Evolutionary conservation across 306 rosid species (phyloP).

Genomic region (Clitoria ternatea): DNA sequence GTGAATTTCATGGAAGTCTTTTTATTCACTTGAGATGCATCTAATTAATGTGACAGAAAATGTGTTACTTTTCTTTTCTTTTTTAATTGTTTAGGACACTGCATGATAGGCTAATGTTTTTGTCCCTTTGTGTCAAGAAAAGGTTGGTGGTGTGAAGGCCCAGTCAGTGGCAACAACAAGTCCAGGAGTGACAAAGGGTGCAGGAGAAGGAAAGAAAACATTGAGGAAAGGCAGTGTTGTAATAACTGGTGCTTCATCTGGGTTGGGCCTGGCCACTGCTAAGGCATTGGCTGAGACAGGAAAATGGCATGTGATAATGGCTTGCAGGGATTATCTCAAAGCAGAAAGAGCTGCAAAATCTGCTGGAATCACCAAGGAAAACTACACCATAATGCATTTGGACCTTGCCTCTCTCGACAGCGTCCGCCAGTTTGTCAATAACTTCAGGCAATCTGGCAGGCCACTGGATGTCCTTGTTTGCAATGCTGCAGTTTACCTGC

Average conservation of each 20-base stretch:
- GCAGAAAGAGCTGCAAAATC: conserved; percentile 86
- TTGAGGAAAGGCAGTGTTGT: conserved; percentile 77
- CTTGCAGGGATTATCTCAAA: conserved; percentile 92
- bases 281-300: conserved; percentile 85
- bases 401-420: conserved; percentile 89
- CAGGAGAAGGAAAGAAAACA: conserved; percentile 76
- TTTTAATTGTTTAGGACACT: neutral
- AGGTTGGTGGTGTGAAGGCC: conserved; percentile 43
- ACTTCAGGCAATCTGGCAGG: conserved; percentile 58
- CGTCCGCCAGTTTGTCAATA: conserved; percentile 69
- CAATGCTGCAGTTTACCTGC: conserved; percentile 82
- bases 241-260: conserved; percentile 85
- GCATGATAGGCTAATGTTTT: too few species aligned
- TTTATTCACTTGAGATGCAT: neutral
- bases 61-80: neutral
- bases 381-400: conserved; percentile 70
- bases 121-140: conserved; percentile 36
- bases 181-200: conserved; percentile 43
- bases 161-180: conserved; percentile 48
- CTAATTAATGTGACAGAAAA: neutral
- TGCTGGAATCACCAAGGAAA: conserved; percentile 72
- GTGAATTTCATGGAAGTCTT: neutral
- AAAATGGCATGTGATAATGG: conserved; percentile 90
- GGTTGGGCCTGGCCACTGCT: conserved; percentile 84
- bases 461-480: conserved; percentile 84